phyloP scores from a whole-genome alignment of 2,329 filamentous ascomycete species.

The Arachnomyces sp. region DNA sequence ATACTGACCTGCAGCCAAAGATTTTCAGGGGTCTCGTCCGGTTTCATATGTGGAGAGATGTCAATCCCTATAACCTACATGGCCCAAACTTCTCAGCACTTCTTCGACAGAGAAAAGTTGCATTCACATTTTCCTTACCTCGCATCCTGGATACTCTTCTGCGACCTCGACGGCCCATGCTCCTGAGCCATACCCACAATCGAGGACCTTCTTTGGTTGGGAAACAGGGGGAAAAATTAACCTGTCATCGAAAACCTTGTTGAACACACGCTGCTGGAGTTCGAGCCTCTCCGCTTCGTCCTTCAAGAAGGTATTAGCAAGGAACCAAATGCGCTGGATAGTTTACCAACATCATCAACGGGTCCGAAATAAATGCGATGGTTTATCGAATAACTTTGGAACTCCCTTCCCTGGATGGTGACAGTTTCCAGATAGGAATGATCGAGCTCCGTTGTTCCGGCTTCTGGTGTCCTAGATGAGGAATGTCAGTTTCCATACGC shows the following conservation, averaged over 20 bases:
- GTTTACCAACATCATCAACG: conserved; percentile 56
- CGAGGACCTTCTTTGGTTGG: conserved; percentile 52
- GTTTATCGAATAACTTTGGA: conserved; percentile 58
- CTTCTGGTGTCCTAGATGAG: conserved; percentile 33
- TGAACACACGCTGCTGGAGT: conserved; percentile 55
- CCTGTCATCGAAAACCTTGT: conserved; percentile 55
- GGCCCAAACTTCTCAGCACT: conserved; percentile 8
- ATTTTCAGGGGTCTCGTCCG: conserved; percentile 56
- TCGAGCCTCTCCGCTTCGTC: conserved; percentile 60
- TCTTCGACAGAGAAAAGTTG: conserved; percentile 8
- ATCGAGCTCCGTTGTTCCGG: conserved; percentile 46
- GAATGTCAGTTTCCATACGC: conserved; percentile 17
- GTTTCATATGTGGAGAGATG: conserved; percentile 61
- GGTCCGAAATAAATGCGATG: conserved; percentile 60
- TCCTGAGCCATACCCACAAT: conserved; percentile 65
- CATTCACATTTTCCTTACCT: conserved; percentile 41
- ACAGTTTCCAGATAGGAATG: conserved; percentile 52
- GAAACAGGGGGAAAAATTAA: conserved; percentile 62
- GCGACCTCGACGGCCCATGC: conserved; percentile 64
- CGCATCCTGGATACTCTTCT: conserved; percentile 52
- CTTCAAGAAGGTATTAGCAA: conserved; percentile 33
- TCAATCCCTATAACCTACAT: conserved; percentile 61
- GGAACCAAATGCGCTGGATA: conserved; percentile 3
- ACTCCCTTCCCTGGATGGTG: conserved; percentile 54
- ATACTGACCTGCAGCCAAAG: conserved; percentile 54